phyloP scores from a whole-genome alignment of 140 eudicot species.

The Oenanthe javanica region DNA sequence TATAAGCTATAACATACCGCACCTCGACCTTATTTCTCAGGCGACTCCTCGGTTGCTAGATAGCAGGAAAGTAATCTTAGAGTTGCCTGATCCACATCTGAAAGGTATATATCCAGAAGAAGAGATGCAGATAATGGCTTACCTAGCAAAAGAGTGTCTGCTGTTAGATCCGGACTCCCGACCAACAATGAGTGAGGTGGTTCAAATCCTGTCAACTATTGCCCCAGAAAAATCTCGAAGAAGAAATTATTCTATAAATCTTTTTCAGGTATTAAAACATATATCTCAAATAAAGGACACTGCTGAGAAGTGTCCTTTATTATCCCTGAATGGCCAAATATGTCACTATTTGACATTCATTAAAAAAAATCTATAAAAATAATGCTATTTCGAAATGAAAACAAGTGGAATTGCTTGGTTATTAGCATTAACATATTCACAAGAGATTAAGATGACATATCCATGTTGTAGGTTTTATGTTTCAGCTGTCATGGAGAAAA shows the following conservation, averaged over 20 bases:
- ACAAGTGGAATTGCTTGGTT: not conserved
- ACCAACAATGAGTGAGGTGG: slow-evolving; percentile 94
- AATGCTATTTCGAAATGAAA: not conserved
- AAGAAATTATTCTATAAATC: slow-evolving; percentile 46
- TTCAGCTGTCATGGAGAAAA: not conserved
- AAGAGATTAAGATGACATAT: not conserved
- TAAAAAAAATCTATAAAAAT: not conserved
- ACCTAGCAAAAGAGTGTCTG: slow-evolving; percentile 89
- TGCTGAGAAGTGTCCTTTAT: not conserved
- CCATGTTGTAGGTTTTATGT: not conserved
- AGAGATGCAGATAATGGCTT: slow-evolving; percentile 97
- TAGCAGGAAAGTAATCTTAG: slow-evolving; percentile 66
- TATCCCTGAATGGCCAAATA: not conserved
- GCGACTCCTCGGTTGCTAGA: slow-evolving; percentile 82
- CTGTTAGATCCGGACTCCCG: slow-evolving; percentile 93
- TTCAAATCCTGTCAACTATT: slow-evolving; percentile 83
- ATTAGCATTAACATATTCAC: not conserved
- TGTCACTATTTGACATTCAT: not conserved
- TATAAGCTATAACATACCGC: not conserved
- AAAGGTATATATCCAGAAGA: slow-evolving; percentile 67
- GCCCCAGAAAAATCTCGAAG: slow-evolving; percentile 70
- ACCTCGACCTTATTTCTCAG: slow-evolving; percentile 28
- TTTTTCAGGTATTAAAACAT: slow-evolving; percentile 42
- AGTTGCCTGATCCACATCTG: slow-evolving; percentile 74
- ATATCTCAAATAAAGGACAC: not conserved